These are phyloP conservation scores for Rhododendron vialii DNA, from an alignment of 148 eudicot species.

Conservation along the genomic window DNA sequence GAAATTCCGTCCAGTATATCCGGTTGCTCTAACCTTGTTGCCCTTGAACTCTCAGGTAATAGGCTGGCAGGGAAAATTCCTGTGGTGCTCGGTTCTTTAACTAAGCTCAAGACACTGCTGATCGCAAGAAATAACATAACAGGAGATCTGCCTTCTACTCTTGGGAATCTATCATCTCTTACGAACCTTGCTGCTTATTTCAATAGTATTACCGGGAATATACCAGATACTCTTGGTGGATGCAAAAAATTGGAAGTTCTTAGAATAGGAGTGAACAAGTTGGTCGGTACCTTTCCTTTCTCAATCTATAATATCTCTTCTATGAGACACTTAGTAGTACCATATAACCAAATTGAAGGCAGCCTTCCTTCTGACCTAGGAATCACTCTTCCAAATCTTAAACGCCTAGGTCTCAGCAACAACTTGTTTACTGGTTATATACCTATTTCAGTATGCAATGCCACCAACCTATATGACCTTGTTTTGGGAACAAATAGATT, in stretches of 20 bases:
- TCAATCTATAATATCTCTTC: neutral
- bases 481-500: fast-evolving
- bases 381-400: neutral
- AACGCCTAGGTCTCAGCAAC: neutral
- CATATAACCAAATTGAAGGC: neutral
- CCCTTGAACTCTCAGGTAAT: neutral
- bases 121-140: neutral
- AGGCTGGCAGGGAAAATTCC: neutral
- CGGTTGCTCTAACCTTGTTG: neutral
- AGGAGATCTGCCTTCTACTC: neutral
- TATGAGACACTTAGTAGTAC: too few species aligned
- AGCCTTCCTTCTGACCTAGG: neutral
- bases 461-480: neutral
- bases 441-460: neutral
- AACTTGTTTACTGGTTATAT: neutral
- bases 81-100: neutral
- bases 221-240: neutral
- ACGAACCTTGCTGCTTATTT: fast-evolving
- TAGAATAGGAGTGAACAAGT: too few species aligned
- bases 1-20: neutral
- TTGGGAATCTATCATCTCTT: neutral
- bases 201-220: neutral
- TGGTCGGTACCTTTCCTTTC: neutral
- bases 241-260: neutral
- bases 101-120: neutral